Evolutionary conservation across 768 basidiomycete species (phyloP), one percentile per base, ranked within the genome.

Genomic region (Strobilomyces dryophilus): DNA sequence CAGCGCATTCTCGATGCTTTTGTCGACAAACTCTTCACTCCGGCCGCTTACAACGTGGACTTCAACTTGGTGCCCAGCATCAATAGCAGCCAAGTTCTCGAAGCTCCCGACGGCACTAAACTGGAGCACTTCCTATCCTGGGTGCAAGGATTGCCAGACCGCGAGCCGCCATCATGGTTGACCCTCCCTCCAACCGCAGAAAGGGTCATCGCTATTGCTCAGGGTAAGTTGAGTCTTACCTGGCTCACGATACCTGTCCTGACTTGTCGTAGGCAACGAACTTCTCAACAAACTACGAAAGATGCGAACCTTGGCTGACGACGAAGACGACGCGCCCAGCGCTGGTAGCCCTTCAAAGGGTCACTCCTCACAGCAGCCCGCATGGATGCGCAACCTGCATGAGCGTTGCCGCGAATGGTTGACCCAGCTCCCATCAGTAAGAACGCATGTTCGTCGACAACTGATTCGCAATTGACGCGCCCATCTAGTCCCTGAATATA

Each of bases 101-200:
- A 74, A 37, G 84, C 85, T 8, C 95, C 95, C 0, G 97, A 98
- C 54, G 95, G 95, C 14, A 97, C 92, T 1, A 91, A 92, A 71
- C 75, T 98, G 52, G 86, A 91, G 43, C 89, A 93, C 61, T 99
- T 95, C 82, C 60, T 95, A 52, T 75, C 80, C 14, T 99, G 95
- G 97, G 90, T 92, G 8, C 83, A 87, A 63, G 78, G 79, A 21
- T 72, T 99, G 27, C 95, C 97, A 0, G 95, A 97, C 61, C 84
- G 89, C 32, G 93, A 97, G 66, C 94, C 94, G 2, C 94, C 94
- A 1, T 84, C 90, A 32, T 98, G 95, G 95, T 77, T 98, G 44
- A 90, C 91, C 64, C 79, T 99, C 17, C 95, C 95, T 14, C 87
- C 89, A 0, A 89, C 90, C 20, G 94, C 95, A 36, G 95, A 98